Percentiles rank a stretch among this genome's conserved stretches.
Conservation (phyloP, 1,284 basidiomycete species). For the Moesziomyces antarcticus region DNA sequence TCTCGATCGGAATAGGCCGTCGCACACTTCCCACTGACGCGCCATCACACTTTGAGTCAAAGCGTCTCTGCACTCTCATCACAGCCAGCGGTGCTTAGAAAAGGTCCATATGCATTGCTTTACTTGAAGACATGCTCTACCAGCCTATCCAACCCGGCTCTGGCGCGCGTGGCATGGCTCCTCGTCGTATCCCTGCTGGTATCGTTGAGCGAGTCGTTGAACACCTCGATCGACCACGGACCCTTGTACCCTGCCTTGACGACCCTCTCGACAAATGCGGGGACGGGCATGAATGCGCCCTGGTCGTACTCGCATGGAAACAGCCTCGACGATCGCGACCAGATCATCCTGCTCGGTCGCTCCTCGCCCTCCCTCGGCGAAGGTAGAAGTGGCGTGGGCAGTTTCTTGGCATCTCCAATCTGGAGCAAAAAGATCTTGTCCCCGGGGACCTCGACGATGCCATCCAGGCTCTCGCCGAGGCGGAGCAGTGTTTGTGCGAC, state of each 20-base stretch:
- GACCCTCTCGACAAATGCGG: slow-evolving; percentile 61
- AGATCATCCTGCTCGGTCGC: slow-evolving; percentile 65
- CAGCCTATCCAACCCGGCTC: slow-evolving; percentile 19
- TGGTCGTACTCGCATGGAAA: slow-evolving; percentile 64
- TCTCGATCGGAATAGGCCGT: no score
- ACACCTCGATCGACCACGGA: slow-evolving; percentile 67
- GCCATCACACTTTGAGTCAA: no score
- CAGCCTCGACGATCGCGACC: slow-evolving; percentile 64
- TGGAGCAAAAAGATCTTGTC: slow-evolving; percentile 40
- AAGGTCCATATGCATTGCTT: no score
- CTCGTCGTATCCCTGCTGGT: slow-evolving; percentile 23
- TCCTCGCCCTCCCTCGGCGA: slow-evolving; percentile 55
- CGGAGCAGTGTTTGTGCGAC: background rate
- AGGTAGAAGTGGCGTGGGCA: slow-evolving; percentile 19
- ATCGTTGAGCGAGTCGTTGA: slow-evolving; percentile 61
- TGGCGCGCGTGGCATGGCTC: slow-evolving; percentile 58
- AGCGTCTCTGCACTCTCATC: no score
- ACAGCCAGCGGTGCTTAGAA: no score
- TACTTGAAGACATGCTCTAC: slow-evolving; percentile 9
- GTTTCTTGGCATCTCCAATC: slow-evolving; percentile 27
- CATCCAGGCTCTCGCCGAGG: background rate
- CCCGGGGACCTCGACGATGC: background rate
- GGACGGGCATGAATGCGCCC: slow-evolving; percentile 67
- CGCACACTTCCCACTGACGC: no score
- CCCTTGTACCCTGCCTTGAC: slow-evolving; percentile 63